A percentile compares a stretch with the other conserved stretches of the same genome.
Conservation (phyloP, 768 basidiomycete genomes). For the Cubamyces sp. region DNA sequence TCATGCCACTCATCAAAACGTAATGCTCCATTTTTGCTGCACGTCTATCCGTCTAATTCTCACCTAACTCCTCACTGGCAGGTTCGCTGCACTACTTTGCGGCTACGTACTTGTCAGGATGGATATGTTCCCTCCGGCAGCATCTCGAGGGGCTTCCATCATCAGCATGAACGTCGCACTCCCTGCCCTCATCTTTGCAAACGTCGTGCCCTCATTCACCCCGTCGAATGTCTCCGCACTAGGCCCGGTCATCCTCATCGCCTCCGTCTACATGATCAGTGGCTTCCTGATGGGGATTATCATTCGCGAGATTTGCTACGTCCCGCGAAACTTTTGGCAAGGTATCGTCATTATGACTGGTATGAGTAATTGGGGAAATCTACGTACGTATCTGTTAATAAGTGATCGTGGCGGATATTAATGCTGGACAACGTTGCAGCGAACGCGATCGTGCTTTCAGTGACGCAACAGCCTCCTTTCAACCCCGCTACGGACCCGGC, state of each 20-base stretch:
- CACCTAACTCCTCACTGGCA: conserved; percentile 11
- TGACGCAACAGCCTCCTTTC: conserved; percentile 47
- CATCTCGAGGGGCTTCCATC: conserved; percentile 44
- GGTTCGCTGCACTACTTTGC: conserved; percentile 39
- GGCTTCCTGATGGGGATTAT: conserved; percentile 43
- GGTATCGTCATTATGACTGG: conserved; percentile 47
- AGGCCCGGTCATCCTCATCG: conserved; percentile 48
- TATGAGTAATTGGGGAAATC: conserved; percentile 54
- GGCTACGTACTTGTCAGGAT: conserved; percentile 43
- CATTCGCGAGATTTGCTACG: conserved; percentile 50
- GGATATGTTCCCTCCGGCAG: conserved; percentile 43
- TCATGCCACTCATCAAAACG: conserved; percentile 39
- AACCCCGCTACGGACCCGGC: conserved; percentile 43
- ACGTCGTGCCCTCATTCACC: conserved; percentile 52
- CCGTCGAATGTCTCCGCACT: conserved; percentile 48
- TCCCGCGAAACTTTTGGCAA: conserved; percentile 52
- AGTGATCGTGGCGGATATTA: neutral
- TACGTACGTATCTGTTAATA: conserved; percentile 35
- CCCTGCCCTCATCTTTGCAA: conserved; percentile 51
- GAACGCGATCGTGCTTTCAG: conserved; percentile 48
- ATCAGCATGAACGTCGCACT: conserved; percentile 51
- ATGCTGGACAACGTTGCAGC: conserved; percentile 30
- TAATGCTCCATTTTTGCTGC: conserved; percentile 7
- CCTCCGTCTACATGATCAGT: conserved; percentile 41
- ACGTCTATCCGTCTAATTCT: neutral